These are phyloP conservation scores for Scutellaria barbata DNA, from an alignment of 257 asterid genomes.

Conservation along the genomic window DNA sequence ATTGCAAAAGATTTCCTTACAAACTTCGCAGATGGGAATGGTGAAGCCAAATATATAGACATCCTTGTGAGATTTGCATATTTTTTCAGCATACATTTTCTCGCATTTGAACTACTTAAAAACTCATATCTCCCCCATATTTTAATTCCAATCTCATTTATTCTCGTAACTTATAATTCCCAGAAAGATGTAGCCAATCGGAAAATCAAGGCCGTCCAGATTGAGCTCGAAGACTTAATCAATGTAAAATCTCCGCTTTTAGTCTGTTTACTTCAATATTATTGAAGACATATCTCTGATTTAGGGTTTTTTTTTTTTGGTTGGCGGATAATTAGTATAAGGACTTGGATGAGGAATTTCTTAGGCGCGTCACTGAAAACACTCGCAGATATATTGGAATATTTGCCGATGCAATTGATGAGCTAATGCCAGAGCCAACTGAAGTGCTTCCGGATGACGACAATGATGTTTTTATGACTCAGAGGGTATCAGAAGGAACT, in stretches of 20 bases:
- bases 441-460: constrained; percentile 91
- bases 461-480: constrained; percentile 81
- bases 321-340: constrained; percentile 50
- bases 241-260: constrained; percentile 48
- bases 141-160: not conserved
- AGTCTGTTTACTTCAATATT: constrained; percentile 2
- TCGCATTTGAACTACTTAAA: not conserved
- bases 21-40: constrained; percentile 69
- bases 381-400: constrained; percentile 78
- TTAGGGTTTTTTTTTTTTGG: constrained; percentile 20
- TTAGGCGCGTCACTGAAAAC: constrained; percentile 77
- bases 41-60: constrained; percentile 74
- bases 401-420: constrained; percentile 84
- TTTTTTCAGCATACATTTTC: not conserved
- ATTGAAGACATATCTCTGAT: constrained; percentile 11
- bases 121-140: not conserved
- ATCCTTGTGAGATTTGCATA: constrained; percentile 61
- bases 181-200: constrained; percentile 98
- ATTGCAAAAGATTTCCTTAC: constrained; percentile 76
- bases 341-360: constrained; percentile 87
- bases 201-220: constrained; percentile 71
- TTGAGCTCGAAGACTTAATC: constrained; percentile 84
- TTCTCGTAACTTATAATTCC: constrained; percentile 18
- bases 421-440: constrained; percentile 90
- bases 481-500: constrained; percentile 70